phyloP scores from a whole-genome alignment of 331 rosid species.

The Quercus lobata region DNA sequence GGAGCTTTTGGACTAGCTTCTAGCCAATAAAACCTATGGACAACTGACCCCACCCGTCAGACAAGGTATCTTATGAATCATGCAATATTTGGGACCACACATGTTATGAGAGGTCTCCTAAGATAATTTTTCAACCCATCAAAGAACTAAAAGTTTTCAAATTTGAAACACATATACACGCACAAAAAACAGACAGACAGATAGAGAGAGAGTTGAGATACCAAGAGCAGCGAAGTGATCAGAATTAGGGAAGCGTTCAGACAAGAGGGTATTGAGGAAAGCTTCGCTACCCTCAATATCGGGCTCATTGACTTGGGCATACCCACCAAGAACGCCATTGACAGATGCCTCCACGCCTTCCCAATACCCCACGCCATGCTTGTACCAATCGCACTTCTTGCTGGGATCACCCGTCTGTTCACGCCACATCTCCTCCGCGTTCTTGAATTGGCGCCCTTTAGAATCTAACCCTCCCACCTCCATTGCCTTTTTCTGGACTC shows the following conservation, averaged over 20 bases:
- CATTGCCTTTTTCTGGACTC: constrained; percentile 24
- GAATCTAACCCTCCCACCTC: constrained; percentile 67
- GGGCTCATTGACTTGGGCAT: constrained; percentile 55
- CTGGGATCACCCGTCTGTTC: constrained; percentile 67
- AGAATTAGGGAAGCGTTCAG: constrained; percentile 50
- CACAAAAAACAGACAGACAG: background rate
- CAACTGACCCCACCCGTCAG: too few species aligned
- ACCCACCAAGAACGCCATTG: constrained; percentile 92
- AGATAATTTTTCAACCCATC: background rate
- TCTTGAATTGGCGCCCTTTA: constrained; percentile 63
- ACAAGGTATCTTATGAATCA: too few species aligned
- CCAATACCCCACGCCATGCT: constrained; percentile 88
- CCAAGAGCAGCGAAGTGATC: constrained; percentile 80
- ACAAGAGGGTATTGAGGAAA: constrained; percentile 56
- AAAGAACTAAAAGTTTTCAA: background rate
- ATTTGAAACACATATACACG: background rate
- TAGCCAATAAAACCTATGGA: too few species aligned
- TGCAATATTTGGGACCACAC: too few species aligned
- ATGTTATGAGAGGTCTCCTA: too few species aligned
- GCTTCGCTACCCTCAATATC: constrained; percentile 77
- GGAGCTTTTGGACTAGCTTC: too few species aligned
- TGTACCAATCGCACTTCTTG: constrained; percentile 77
- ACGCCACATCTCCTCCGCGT: constrained; percentile 85
- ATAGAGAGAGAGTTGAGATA: constrained; percentile 4
- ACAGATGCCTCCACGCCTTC: constrained; percentile 80